phyloP scores from a whole-genome alignment of 768 basidiomycete species.

The Suillus clintonianus region DNA sequence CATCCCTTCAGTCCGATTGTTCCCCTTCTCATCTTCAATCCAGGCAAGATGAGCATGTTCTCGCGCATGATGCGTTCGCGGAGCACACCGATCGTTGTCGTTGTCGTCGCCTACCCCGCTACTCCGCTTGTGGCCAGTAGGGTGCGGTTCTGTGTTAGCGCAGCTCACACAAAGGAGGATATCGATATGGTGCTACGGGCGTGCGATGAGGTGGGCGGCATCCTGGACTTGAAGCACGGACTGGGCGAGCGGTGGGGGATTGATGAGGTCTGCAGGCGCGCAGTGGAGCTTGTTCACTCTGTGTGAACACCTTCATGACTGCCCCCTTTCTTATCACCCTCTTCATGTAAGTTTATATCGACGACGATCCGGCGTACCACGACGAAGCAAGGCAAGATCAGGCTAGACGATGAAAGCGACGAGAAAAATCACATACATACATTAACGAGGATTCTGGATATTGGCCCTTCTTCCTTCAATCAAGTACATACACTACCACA shows the following conservation, averaged over 20 bases:
- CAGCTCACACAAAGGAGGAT: conserved; percentile 96
- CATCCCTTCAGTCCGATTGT: conserved; percentile 91
- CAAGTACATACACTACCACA: neutral
- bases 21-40: conserved; percentile 88
- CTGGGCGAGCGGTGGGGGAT: conserved; percentile 71
- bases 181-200: conserved; percentile 84
- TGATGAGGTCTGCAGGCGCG: conserved; percentile 69
- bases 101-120: conserved; percentile 89
- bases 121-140: conserved; percentile 87
- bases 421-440: neutral
- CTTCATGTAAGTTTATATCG: neutral
- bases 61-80: conserved; percentile 82
- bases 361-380: neutral
- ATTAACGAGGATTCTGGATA: neutral
- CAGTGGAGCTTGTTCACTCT: conserved; percentile 69
- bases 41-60: conserved; percentile 92
- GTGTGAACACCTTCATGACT: conserved; percentile 14
- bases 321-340: neutral
- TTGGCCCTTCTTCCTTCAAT: neutral
- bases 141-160: conserved; percentile 92
- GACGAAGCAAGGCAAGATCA: neutral
- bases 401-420: neutral
- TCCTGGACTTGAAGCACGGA: conserved; percentile 89
- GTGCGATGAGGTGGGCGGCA: conserved; percentile 88
- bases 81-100: conserved; percentile 79